Conservation (phyloP, 768 basidiomycete species). For the Rhodosporidiobolus sp. region DNA sequence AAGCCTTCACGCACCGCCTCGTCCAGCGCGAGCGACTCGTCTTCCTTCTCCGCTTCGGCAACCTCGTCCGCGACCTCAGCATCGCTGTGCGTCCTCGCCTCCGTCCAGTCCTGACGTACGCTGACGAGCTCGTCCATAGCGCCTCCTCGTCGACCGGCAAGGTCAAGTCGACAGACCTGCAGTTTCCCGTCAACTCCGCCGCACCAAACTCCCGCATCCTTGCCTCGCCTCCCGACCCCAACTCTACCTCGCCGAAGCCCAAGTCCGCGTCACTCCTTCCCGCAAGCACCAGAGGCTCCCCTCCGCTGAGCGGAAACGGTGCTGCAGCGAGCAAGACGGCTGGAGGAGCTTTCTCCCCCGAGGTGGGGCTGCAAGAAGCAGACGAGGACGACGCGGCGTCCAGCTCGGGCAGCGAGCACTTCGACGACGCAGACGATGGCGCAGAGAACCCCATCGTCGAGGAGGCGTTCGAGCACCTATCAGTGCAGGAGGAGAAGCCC, state of each 20-base stretch:
- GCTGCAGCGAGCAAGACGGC: neutral
- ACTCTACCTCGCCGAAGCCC: neutral
- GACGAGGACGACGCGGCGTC: neutral
- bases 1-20: too few relatives aligned
- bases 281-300: neutral
- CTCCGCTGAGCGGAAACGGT: neutral
- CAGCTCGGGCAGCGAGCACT: neutral
- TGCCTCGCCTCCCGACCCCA: constrained; percentile 9
- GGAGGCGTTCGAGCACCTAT: too few relatives aligned
- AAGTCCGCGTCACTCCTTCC: neutral
- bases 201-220: constrained; percentile 34
- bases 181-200: constrained; percentile 19
- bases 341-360: neutral
- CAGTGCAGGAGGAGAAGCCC: neutral
- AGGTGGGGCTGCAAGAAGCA: neutral
- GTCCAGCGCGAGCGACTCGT: too few relatives aligned
- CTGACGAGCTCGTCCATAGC: neutral
- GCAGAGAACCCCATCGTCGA: too few relatives aligned
- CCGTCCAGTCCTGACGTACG: neutral
- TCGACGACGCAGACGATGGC: neutral
- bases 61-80: too few relatives aligned
- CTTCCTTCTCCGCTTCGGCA: too few relatives aligned
- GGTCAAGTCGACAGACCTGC: constrained; percentile 21
- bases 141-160: constrained; percentile 1
- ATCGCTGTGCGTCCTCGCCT: too few relatives aligned